Percentiles rank a stretch among this genome's conserved stretches.
Evolutionary conservation across 75 land plant genomes (phyloP).

Genomic region (Pinus taeda): DNA sequence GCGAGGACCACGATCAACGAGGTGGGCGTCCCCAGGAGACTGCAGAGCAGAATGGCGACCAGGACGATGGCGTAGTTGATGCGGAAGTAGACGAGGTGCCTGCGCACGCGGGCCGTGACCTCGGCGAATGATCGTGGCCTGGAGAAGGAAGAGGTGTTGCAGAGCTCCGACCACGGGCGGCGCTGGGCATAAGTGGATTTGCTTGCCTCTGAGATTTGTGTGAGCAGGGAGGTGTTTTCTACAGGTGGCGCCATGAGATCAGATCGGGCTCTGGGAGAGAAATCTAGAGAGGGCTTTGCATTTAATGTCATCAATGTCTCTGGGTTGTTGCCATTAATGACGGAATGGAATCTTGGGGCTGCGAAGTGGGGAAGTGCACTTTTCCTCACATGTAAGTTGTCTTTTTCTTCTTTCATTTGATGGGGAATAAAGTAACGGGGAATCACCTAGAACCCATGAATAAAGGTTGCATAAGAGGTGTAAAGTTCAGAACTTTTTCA

Average conservation of each 20-base stretch:
- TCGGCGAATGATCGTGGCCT: slow-evolving; percentile 39
- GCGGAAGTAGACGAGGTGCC: slow-evolving; percentile 51
- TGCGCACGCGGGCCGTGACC: slow-evolving; percentile 36
- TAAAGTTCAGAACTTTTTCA: too few relatives aligned
- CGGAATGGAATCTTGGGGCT: too few relatives aligned
- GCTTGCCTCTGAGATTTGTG: background rate
- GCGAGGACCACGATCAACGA: slow-evolving; percentile 45
- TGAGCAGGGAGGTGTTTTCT: background rate
- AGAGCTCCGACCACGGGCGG: slow-evolving; percentile 61
- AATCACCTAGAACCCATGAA: too few relatives aligned
- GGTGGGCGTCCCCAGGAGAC: slow-evolving; percentile 44
- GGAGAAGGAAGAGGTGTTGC: slow-evolving; percentile 29
- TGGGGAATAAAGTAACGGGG: too few relatives aligned
- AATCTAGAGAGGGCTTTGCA: too few relatives aligned
- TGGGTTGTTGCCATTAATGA: too few relatives aligned
- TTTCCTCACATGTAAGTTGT: too few relatives aligned
- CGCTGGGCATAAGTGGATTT: slow-evolving; percentile 20
- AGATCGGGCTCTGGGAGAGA: too few relatives aligned
- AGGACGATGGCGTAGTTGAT: slow-evolving; percentile 50
- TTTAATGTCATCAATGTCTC: too few relatives aligned
- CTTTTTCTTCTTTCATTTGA: too few relatives aligned
- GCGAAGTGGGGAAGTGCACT: too few relatives aligned
- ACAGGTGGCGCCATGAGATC: background rate
- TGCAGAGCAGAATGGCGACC: slow-evolving; percentile 25
- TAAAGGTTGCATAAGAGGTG: too few relatives aligned